Percentiles rank a stretch among this genome's conserved stretches.
These are phyloP conservation scores for Coemansia erecta DNA, from an alignment of 192 early-diverging fungal genomes.

Conservation along the genomic window DNA sequence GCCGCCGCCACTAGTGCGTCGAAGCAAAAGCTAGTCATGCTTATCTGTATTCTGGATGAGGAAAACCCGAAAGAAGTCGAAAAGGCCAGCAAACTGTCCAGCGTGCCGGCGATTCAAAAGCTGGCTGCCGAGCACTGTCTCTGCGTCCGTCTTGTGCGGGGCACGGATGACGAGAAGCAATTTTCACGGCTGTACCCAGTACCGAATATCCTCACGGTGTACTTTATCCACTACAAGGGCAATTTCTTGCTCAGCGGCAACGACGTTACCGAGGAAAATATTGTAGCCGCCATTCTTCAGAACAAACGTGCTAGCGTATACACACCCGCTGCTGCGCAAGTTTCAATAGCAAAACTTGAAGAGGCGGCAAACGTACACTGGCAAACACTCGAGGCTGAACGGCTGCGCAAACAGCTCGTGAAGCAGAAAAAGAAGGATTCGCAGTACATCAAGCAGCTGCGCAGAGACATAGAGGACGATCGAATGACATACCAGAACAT, in stretches of 20 bases:
- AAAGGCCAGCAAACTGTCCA: no score
- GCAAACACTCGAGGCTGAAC: slow-evolving; percentile 1
- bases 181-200: no score
- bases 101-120: no score
- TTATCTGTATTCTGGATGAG: no score
- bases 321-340: background rate
- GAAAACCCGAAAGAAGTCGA: no score
- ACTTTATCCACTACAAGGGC: background rate
- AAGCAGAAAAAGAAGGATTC: slow-evolving; percentile 1
- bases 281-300: background rate
- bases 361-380: background rate
- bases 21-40: no score
- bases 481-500: slow-evolving; percentile 1
- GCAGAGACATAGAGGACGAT: background rate
- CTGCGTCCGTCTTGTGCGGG: background rate
- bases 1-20: no score
- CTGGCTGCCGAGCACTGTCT: background rate
- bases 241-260: background rate
- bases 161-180: background rate
- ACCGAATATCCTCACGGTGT: no score
- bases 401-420: slow-evolving; percentile 1
- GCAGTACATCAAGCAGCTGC: slow-evolving; percentile 4
- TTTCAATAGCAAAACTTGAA: background rate
- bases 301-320: background rate
- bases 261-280: background rate